phyloP scores from a whole-genome alignment of 805 yeast genomes.

The Danielia reshetovae region DNA sequence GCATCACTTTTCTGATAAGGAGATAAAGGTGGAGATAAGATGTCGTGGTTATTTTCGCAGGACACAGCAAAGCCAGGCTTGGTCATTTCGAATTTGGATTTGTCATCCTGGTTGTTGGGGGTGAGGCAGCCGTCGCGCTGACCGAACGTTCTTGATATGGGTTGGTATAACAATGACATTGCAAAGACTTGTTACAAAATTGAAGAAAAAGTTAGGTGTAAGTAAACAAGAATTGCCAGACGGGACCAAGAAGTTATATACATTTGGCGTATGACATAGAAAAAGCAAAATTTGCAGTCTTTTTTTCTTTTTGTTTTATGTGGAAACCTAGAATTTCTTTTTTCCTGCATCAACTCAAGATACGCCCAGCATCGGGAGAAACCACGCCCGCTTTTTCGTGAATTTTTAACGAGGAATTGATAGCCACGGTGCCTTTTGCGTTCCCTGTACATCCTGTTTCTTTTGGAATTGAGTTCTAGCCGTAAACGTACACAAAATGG shows the following conservation, averaged over 20 bases:
- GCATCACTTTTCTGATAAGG: conserved; percentile 18
- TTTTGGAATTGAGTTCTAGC: too few relatives aligned
- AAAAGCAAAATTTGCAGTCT: conserved; percentile 9
- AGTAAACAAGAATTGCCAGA: background rate
- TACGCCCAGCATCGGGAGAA: too few relatives aligned
- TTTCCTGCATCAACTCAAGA: conserved; percentile 13
- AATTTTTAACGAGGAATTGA: too few relatives aligned
- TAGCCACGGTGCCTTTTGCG: too few relatives aligned
- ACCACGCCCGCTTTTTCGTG: too few relatives aligned
- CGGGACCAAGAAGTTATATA: background rate
- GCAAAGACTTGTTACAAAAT: conserved; percentile 6
- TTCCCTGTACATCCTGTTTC: too few relatives aligned
- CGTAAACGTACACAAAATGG: too few relatives aligned
- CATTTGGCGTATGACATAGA: background rate
- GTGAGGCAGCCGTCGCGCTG: conserved; percentile 33
- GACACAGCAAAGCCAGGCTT: background rate
- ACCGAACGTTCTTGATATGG: conserved; percentile 25
- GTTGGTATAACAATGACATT: conserved; percentile 33
- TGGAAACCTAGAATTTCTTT: conserved; percentile 14
- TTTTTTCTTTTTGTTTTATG: conserved; percentile 5
- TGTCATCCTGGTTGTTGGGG: conserved; percentile 20
- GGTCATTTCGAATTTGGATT: background rate
- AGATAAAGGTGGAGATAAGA: conserved; percentile 27
- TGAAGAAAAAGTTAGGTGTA: conserved; percentile 4
- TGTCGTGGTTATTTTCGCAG: conserved; percentile 11